Percentiles rank a stretch among this genome's conserved stretches.
Evolutionary conservation across 352 stramenopile genomes (phyloP).

Genomic region (Pythium pyrilobum): DNA sequence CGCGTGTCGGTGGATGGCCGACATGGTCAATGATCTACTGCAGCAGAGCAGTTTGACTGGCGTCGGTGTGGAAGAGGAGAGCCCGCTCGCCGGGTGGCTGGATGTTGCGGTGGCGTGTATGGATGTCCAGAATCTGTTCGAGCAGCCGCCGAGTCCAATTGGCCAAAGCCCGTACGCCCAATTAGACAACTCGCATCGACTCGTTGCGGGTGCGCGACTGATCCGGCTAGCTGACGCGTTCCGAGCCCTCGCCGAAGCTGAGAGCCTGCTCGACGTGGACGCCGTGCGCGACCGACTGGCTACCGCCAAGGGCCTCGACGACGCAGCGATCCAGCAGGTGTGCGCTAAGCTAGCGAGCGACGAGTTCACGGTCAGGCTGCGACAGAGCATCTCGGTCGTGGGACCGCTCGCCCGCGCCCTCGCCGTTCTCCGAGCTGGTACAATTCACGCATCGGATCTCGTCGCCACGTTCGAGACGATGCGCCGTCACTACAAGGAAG

Average conservation of each 20-base stretch:
- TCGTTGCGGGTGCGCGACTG: too few relatives aligned
- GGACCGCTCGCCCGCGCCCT: background rate
- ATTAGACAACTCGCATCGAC: too few relatives aligned
- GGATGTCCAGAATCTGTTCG: slow-evolving; percentile 1
- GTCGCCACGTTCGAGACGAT: slow-evolving; percentile 24
- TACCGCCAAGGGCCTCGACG: background rate
- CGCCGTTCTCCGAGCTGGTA: background rate
- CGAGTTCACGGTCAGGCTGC: background rate
- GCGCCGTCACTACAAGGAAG: slow-evolving; percentile 19
- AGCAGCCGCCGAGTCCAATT: background rate
- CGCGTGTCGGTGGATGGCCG: background rate
- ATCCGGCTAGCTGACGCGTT: too few relatives aligned
- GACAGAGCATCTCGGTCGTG: background rate
- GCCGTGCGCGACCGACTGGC: background rate
- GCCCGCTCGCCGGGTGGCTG: background rate
- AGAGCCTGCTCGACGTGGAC: too few relatives aligned
- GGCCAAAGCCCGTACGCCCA: too few relatives aligned
- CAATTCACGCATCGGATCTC: slow-evolving; percentile 26
- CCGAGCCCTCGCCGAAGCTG: too few relatives aligned
- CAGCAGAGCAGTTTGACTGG: background rate
- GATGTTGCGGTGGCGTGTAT: background rate
- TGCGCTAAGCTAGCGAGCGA: background rate
- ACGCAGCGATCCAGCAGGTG: background rate
- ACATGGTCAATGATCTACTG: slow-evolving; percentile 3
- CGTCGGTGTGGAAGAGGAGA: background rate